phyloP scores from a whole-genome alignment of 352 stramenopile species.

The Nothophytophthora sp. region DNA sequence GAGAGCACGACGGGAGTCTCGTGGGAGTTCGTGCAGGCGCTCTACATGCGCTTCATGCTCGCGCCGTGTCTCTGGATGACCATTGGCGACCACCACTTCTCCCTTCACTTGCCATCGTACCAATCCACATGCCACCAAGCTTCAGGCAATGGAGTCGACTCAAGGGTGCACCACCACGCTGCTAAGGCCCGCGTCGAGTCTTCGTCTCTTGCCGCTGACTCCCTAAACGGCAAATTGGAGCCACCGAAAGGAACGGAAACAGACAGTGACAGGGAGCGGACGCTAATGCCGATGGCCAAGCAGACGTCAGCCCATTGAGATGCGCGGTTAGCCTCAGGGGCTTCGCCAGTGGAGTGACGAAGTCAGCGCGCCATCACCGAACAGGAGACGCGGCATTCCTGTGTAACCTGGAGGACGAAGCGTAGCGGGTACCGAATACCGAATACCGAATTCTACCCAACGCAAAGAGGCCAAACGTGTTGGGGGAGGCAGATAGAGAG shows the following conservation, averaged over 20 bases:
- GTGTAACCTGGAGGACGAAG: too few relatives aligned
- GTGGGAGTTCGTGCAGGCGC: conserved; percentile 30
- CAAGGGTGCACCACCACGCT: too few relatives aligned
- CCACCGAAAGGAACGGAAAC: not conserved
- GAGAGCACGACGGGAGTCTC: conserved; percentile 13
- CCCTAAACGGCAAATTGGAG: not conserved
- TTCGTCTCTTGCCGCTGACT: not conserved
- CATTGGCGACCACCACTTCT: conserved; percentile 30
- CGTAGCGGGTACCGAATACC: too few relatives aligned
- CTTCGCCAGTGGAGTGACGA: too few relatives aligned
- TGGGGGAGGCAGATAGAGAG: too few relatives aligned
- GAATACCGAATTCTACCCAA: too few relatives aligned
- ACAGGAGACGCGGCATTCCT: too few relatives aligned
- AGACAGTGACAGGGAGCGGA: not conserved
- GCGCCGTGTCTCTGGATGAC: conserved; percentile 39
- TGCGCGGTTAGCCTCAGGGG: too few relatives aligned
- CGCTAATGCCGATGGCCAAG: too few relatives aligned
- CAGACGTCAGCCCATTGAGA: too few relatives aligned
- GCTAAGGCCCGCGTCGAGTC: not conserved
- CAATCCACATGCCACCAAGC: not conserved
- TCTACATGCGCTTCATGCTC: conserved; percentile 34
- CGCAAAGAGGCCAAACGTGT: not conserved
- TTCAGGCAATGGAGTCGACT: too few relatives aligned
- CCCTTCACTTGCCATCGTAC: not conserved
- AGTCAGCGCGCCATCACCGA: too few relatives aligned